A percentile compares a stretch with the other conserved stretches of the same genome.
phyloP scores from a whole-genome alignment of 2,329 filamentous ascomycete genomes.

The Diaporthe longicolla region DNA sequence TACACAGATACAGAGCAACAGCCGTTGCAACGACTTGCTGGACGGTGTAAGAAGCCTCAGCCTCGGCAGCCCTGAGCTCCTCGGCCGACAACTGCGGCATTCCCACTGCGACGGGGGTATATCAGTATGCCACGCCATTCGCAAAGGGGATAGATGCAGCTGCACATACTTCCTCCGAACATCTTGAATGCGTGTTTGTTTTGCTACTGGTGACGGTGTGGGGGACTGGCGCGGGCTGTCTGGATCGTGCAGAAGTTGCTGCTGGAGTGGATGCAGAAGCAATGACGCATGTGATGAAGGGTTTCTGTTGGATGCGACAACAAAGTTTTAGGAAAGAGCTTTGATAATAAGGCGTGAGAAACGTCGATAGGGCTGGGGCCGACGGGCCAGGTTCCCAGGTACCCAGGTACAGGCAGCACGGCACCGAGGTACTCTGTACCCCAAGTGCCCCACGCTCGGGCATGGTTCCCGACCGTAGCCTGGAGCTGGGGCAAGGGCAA shows the following conservation, averaged over 20 bases:
- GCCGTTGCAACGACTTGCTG: slow-evolving; percentile 77
- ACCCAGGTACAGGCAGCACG: not conserved
- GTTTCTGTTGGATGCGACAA: slow-evolving; percentile 29
- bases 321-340: slow-evolving; percentile 33
- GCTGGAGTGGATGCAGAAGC: slow-evolving; percentile 20
- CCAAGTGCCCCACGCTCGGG: slow-evolving; percentile 14
- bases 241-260: slow-evolving; percentile 10
- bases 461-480: slow-evolving; percentile 22
- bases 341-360: slow-evolving; percentile 30
- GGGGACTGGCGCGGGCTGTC: not conserved
- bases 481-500: slow-evolving; percentile 17
- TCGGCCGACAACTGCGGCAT: slow-evolving; percentile 78
- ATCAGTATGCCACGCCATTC: slow-evolving; percentile 20
- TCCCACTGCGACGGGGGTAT: slow-evolving; percentile 62
- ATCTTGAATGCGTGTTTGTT: slow-evolving; percentile 57
- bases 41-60: slow-evolving; percentile 76
- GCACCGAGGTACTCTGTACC: not conserved
- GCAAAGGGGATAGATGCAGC: not conserved
- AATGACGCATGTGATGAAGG: slow-evolving; percentile 40
- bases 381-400: slow-evolving; percentile 1
- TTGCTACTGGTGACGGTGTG: slow-evolving; percentile 3
- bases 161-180: slow-evolving; percentile 72
- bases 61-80: slow-evolving; percentile 79
- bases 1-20: slow-evolving; percentile 83
- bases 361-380: slow-evolving; percentile 18